A percentile compares a stretch with the other conserved stretches of the same genome.
Conservation (phyloP, 192 early-diverging fungal species). For the Podila clonocystis region DNA sequence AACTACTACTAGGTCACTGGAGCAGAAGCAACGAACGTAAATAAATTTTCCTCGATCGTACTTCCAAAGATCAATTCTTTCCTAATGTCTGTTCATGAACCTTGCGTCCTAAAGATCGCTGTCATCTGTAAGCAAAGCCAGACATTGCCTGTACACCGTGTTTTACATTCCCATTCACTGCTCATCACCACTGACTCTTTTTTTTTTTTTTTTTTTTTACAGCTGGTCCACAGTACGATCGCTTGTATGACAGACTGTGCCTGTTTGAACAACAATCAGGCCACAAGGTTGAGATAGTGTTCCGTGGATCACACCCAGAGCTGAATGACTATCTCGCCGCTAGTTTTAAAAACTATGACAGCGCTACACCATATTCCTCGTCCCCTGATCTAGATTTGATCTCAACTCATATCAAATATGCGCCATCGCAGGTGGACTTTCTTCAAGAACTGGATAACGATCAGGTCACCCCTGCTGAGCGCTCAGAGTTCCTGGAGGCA, state of each 20-base stretch:
- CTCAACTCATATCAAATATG: conserved; percentile 42
- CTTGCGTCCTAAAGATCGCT: conserved; percentile 30
- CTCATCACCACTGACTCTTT: no score
- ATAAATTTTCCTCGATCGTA: background rate
- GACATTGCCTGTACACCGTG: background rate
- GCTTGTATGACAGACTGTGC: conserved; percentile 20
- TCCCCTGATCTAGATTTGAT: conserved; percentile 15
- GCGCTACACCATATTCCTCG: background rate
- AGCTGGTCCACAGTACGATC: conserved; percentile 39
- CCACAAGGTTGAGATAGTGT: conserved; percentile 25
- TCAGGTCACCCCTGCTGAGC: conserved; percentile 6
- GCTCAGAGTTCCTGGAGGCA: conserved; percentile 13
- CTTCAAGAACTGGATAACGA: conserved; percentile 17
- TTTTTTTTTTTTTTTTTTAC: background rate
- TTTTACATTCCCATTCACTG: no score
- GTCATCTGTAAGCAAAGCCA: conserved; percentile 18
- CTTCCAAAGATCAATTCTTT: background rate
- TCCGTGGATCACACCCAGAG: conserved; percentile 27
- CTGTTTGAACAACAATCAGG: conserved; percentile 29
- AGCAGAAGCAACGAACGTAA: background rate
- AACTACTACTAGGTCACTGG: conserved; percentile 23
- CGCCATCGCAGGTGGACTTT: conserved; percentile 34
- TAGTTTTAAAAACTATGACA: conserved; percentile 1
- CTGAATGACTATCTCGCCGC: conserved; percentile 23
- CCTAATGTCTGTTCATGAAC: background rate